phyloP scores from a whole-genome alignment of 139 green algal species.

The Chlamydomonas sphaeroides region DNA sequence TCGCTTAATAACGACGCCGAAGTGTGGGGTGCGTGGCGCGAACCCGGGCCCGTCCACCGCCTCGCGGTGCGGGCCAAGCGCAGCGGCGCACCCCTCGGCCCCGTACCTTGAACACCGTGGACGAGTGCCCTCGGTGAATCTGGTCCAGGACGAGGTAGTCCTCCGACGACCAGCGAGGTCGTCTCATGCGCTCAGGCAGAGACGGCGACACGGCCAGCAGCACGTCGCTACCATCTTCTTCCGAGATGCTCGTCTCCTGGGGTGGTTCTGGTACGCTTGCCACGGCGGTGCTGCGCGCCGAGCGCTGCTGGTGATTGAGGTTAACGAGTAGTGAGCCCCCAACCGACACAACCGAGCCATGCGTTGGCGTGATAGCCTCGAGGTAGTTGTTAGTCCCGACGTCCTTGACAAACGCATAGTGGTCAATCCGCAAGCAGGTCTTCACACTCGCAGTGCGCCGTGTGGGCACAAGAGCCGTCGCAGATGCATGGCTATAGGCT shows the following conservation, averaged over 20 bases:
- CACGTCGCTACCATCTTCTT: not conserved
- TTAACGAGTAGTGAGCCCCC: not conserved
- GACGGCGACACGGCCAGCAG: slow-evolving; percentile 44
- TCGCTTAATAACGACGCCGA: too few relatives aligned
- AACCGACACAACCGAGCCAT: not conserved
- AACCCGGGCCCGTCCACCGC: too few relatives aligned
- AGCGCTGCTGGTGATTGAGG: not conserved
- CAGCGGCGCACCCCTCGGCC: too few relatives aligned
- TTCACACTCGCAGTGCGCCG: slow-evolving; percentile 22
- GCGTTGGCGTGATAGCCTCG: slow-evolving; percentile 18
- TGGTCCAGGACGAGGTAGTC: slow-evolving; percentile 55
- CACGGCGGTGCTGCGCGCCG: not conserved
- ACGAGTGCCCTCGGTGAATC: slow-evolving; percentile 57
- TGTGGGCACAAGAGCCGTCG: not conserved
- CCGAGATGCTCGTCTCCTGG: not conserved
- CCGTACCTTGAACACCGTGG: slow-evolving; percentile 36
- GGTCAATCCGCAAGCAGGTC: slow-evolving; percentile 23
- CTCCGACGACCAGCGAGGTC: slow-evolving; percentile 45
- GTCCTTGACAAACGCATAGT: slow-evolving; percentile 30
- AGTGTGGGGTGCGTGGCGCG: too few relatives aligned
- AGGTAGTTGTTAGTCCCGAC: slow-evolving; percentile 28
- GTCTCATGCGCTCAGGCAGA: slow-evolving; percentile 49
- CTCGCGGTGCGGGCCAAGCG: too few relatives aligned
- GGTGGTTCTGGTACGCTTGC: not conserved
- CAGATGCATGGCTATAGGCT: not conserved